phyloP scores from a whole-genome alignment of 176 grass and related monocot genomes.

The Eleusine indica region DNA sequence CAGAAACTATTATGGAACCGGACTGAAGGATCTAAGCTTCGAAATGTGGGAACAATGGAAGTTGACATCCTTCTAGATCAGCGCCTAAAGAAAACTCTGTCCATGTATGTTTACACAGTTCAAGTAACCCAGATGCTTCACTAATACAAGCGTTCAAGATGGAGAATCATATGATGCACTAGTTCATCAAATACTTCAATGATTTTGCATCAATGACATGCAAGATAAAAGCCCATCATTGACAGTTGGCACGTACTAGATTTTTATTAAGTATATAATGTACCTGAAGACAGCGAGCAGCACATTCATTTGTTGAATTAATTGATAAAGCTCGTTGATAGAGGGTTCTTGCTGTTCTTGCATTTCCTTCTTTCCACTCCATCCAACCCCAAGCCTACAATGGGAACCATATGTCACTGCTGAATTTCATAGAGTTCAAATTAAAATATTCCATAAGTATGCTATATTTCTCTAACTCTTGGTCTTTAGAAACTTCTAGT shows the following conservation, averaged over 20 bases:
- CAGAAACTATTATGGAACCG: neutral
- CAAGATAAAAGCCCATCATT: neutral
- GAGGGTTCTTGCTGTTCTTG: conserved; percentile 75
- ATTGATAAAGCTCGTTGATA: conserved; percentile 89
- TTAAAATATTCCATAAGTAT: neutral
- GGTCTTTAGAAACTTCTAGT: neutral
- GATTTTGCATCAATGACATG: neutral
- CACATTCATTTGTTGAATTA: conserved; percentile 87
- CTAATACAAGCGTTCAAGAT: conserved; percentile 13
- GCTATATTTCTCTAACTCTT: neutral
- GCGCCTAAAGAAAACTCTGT: neutral
- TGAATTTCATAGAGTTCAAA: neutral
- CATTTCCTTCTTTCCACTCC: conserved; percentile 99
- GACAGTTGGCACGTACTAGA: neutral
- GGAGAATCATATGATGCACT: conserved; percentile 3
- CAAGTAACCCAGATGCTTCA: conserved; percentile 6
- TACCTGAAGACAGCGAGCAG: conserved; percentile 96
- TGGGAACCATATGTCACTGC: neutral
- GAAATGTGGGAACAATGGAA: neutral
- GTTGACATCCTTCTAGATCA: conserved; percentile 19
- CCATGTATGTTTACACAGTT: neutral
- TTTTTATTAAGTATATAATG: conserved; percentile 20
- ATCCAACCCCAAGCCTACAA: conserved; percentile 98
- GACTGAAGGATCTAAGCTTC: neutral
- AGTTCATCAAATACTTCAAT: neutral